Evolutionary conservation across 1,139 yeast species (phyloP), one percentile per base, ranked within the genome.

Genomic region (Debaryomyces sp.): DNA sequence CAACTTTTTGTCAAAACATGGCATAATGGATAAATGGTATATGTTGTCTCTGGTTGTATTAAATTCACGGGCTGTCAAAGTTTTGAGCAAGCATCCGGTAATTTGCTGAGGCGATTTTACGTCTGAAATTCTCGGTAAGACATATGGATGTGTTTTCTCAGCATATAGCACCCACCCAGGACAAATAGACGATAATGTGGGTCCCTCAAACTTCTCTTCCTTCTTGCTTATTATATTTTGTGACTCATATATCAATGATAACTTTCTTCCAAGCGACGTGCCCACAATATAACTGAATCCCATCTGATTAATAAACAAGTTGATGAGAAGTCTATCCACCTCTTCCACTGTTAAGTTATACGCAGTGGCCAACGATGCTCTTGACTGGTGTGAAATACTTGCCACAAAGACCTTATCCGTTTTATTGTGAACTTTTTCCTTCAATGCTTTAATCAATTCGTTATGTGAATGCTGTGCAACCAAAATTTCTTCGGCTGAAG

Each of bases 141-240:
- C 73, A 53, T 88, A 85, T 0, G 96, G 96, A 65, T 94, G 97
- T 0, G 97, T 92, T 72, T 94, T 94, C 61, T 94, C 99, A 0
- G 94, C 96, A 61, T 94, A 94, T 33, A 95, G 76, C 0, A 95
- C 96, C 92, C 97, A 94, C 0, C 99, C 99, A 0, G 99, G 99
- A 66, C 98, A 94, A 2, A 88, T 78, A 5, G 90, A 76, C 55
- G 89, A 73, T 58, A 85, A 60, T 15, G 80, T 50, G 30, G 90
- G 91, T 12, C 75, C 73, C 9, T 52, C 51, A 9, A 27, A 50
- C 33, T 41, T 46, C 4, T 46, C 17, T 24, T 48, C 56, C 49
- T 60, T 62, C 50, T 61, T 68, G 52, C 60, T 50, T 9, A 75
- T 63, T 29, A 84, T 70, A 55, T 82, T 85, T 32, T 71, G 63